A percentile compares a stretch with the other conserved stretches of the same genome.
phyloP scores from a whole-genome alignment of 129 eudicot species.

The Arctium lappa region DNA sequence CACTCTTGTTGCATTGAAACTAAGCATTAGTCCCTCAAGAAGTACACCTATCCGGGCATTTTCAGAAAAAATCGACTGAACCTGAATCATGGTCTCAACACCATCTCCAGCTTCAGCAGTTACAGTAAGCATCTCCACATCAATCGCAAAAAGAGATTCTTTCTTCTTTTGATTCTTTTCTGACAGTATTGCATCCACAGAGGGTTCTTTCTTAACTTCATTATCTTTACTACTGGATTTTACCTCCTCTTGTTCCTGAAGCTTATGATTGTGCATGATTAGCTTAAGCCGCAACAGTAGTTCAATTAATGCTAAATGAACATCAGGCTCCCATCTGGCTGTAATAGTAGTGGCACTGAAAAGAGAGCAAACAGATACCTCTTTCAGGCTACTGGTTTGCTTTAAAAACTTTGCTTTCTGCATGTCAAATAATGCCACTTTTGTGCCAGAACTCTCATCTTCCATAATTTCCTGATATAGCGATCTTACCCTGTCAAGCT shows the following conservation, averaged over 20 bases:
- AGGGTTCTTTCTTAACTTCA: slow-evolving; percentile 41
- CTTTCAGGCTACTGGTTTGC: slow-evolving; percentile 71
- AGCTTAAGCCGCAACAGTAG: slow-evolving; percentile 63
- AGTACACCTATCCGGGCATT: slow-evolving; percentile 94
- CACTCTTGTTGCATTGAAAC: slow-evolving; percentile 62
- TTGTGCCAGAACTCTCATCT: slow-evolving; percentile 38
- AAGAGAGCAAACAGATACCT: slow-evolving; percentile 80
- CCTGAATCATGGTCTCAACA: slow-evolving; percentile 74
- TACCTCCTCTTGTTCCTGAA: slow-evolving; percentile 44
- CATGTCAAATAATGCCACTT: slow-evolving; percentile 73
- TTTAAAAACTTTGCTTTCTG: slow-evolving; percentile 77
- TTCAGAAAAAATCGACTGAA: slow-evolving; percentile 92
- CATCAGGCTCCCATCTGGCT: slow-evolving; percentile 95
- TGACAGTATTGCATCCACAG: slow-evolving; percentile 26
- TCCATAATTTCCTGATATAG: slow-evolving; percentile 57
- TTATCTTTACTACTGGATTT: slow-evolving; percentile 4
- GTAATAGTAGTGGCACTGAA: slow-evolving; percentile 89
- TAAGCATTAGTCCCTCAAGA: slow-evolving; percentile 72
- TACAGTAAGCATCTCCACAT: slow-evolving; percentile 80
- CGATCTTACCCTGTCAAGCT: slow-evolving; percentile 74
- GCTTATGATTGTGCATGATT: slow-evolving; percentile 57
- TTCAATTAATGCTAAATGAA: slow-evolving; percentile 75
- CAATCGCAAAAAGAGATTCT: slow-evolving; percentile 83
- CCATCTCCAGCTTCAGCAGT: slow-evolving; percentile 96
- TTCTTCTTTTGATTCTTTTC: slow-evolving; percentile 59